A percentile compares a stretch with the other conserved stretches of the same genome.
Evolutionary conservation across 169 alveolate species (phyloP).

Genomic region (Cyclospora cayetanensis): DNA sequence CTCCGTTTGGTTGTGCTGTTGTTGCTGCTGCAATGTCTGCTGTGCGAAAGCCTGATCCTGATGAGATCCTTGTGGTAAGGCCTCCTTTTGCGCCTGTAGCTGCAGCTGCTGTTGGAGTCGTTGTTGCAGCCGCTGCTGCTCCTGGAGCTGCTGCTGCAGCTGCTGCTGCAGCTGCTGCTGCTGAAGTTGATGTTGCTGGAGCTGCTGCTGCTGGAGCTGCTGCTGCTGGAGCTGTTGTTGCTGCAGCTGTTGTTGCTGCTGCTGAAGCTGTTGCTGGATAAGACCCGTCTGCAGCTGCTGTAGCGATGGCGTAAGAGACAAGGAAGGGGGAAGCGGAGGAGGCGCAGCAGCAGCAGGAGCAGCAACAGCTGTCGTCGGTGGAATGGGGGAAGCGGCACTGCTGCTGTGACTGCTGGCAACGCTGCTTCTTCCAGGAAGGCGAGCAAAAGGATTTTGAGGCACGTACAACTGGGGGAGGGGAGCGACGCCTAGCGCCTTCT

Average conservation of each 20-base stretch:
- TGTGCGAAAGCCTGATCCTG: background rate
- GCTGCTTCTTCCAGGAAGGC: background rate
- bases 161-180: background rate
- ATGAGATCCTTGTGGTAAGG: background rate
- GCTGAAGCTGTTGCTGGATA: background rate
- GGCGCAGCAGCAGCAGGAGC: background rate
- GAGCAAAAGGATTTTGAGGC: background rate
- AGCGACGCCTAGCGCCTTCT: background rate
- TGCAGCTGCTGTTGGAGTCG: background rate
- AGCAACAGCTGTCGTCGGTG: too few species aligned
- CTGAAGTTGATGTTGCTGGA: background rate
- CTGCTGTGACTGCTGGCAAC: background rate
- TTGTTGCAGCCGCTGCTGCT: background rate
- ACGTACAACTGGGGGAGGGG: slow-evolving; percentile 14
- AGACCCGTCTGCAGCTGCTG: too few species aligned
- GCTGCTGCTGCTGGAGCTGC: background rate
- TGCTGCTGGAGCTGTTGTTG: background rate
- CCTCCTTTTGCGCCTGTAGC: background rate
- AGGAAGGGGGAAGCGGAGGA: background rate
- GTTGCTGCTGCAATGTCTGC: background rate
- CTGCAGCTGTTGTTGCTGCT: background rate
- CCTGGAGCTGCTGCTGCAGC: background rate
- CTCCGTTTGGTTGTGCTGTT: too few species aligned
- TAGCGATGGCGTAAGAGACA: background rate
- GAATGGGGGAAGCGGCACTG: background rate